Conservation (phyloP, 169 alveolate genomes). For the Eimeria necatrix region DNA sequence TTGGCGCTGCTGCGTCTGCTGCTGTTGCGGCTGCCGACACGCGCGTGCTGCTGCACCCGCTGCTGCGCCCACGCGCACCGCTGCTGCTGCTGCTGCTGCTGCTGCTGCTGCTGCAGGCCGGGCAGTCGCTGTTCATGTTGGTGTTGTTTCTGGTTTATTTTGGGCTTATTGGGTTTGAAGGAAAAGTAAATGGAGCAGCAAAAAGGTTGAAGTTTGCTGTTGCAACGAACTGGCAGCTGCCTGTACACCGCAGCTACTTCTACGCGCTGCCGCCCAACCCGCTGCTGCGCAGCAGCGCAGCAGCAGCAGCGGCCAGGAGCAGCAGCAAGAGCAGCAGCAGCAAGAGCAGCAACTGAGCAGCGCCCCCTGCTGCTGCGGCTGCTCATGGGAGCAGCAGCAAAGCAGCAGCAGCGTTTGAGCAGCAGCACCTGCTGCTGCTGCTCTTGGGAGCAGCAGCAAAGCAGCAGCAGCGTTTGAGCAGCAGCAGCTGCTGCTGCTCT, state of each 20-base stretch:
- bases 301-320: conserved; percentile 16
- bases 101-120: conserved; percentile 30
- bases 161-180: conserved; percentile 58
- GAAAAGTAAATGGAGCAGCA: conserved; percentile 67
- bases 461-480: no score
- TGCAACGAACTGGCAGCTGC: conserved; percentile 53
- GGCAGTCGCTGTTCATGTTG: conserved; percentile 59
- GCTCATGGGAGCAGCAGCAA: conserved; percentile 22
- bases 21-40: neutral
- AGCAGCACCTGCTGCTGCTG: neutral
- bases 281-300: conserved; percentile 4
- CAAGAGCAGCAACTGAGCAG: neutral
- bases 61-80: no score
- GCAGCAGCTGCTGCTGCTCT: conserved; percentile 16
- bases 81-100: neutral
- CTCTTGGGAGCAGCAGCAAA: neutral
- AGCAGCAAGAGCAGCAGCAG: conserved; percentile 29
- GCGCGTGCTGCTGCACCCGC: neutral
- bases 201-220: conserved; percentile 35
- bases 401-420: neutral
- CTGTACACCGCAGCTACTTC: conserved; percentile 55
- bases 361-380: conserved; percentile 31
- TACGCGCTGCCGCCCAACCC: conserved; percentile 73
- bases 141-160: conserved; percentile 46
- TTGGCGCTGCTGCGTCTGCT: neutral